These are phyloP conservation scores for Hawksworthiomyces lignivorus DNA, from an alignment of 2,329 filamentous ascomycete species.

Conservation along the genomic window DNA sequence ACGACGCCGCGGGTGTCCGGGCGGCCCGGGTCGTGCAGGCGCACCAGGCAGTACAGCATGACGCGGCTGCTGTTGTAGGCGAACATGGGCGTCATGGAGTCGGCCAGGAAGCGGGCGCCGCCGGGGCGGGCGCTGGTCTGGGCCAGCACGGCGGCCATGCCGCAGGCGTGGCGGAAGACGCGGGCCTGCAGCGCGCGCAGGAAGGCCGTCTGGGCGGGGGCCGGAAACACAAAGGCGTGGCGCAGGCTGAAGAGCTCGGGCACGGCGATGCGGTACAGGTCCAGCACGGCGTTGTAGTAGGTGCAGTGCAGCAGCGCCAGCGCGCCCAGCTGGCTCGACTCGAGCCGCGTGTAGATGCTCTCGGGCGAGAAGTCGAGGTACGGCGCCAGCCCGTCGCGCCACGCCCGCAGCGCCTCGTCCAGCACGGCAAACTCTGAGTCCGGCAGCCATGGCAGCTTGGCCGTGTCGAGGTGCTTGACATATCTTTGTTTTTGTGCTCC, in stretches of 20 bases:
- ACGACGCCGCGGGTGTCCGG: constrained; percentile 28
- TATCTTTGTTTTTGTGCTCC: too few species aligned
- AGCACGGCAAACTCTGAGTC: constrained; percentile 35
- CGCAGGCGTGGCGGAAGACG: constrained; percentile 30
- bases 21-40: constrained; percentile 28
- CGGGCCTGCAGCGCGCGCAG: constrained; percentile 28
- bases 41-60: constrained; percentile 40
- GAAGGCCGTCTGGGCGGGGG: constrained; percentile 30
- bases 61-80: constrained; percentile 39
- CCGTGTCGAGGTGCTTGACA: constrained; percentile 32
- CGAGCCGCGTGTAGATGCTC: constrained; percentile 37
- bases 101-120: constrained; percentile 32
- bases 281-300: constrained; percentile 37
- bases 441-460: constrained; percentile 33
- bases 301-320: constrained; percentile 38
- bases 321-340: constrained; percentile 38
- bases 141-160: constrained; percentile 30
- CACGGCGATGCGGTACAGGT: constrained; percentile 39
- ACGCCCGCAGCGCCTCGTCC: constrained; percentile 31
- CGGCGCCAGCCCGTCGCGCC: constrained; percentile 34
- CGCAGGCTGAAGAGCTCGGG: constrained; percentile 36
- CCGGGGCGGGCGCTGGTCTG: constrained; percentile 34
- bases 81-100: constrained; percentile 38
- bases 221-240: constrained; percentile 31
- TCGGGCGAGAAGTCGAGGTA: constrained; percentile 35